Evolutionary conservation across 495 filamentous ascomycete genomes (phyloP), one percentile per base, ranked within the genome.

Genomic region (Penicillium coprophilum): DNA sequence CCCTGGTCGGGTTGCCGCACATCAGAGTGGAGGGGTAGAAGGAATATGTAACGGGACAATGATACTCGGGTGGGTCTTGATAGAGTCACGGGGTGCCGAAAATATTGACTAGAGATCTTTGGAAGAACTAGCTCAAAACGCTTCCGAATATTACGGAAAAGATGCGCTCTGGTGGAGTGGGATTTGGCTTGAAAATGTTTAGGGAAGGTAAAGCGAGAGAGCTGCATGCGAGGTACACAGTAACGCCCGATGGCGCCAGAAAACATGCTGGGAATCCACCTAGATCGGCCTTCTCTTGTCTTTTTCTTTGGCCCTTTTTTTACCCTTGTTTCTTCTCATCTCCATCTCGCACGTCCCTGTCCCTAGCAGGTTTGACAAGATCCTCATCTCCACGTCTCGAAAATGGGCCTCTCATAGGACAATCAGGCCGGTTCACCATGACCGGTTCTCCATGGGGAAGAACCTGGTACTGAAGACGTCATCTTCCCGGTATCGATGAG

Each of bases 321-420:
- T 46, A 34, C 10, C 4, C 15, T 27, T 34, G 7, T 30, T 23
- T 45, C 51, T 53, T 56, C 56, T 67, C 58, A 67, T 67, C 61
- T 64, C 28, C 51, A 55, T 40, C 47, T 56, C 53, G 61, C 64
- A 66, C 61, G 56, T 64, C 64, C 56, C 53, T 20, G 65, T 67
- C 51, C 64, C 64, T 67, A 62, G 59, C 60, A 66, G 63, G 40
- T 12, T 50, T 47, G 53, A 39, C 47, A 28, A 23, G 24, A 59
- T 31, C 44, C 30, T 12, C 48, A n/a, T 24, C 9, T 50, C 59
- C 56, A 41, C 58, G 51, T 46, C 46, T 39, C 30, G 15, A 13
- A 19, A 5, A 28, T 30, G 30, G 30, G 23, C 10, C 12, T 54
- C 50, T 45, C 4, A 24, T 46, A 46, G 46, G 49, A 30, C 53